Base-by-base conservation (phyloP, 1,139 yeast species). In the Geotrichum candidum region DNA sequence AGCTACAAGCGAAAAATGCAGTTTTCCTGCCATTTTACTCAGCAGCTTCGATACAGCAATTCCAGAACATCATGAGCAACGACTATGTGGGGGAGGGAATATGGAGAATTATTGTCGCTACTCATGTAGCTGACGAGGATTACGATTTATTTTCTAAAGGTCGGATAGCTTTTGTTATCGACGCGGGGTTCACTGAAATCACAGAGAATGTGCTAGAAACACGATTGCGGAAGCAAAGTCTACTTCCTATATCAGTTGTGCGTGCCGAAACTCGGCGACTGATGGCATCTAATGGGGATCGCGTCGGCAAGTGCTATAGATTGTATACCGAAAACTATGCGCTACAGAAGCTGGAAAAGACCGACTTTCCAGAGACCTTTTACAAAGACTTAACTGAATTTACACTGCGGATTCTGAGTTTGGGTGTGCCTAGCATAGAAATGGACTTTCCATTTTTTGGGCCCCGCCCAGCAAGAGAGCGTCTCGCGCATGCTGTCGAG, bases 301-400 rank as follows among this genome's bases (percentile, higher is more conserved):
- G 18, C 15, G 35, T 53, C 82, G 96, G 96, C 74, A 89, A 89
- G 73, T 90, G 96, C 77, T 90, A 88, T 80, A 81, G 97, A 74
- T 79, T 90, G 61, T 90, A 90, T 74, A 88, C 96, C 0, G 94
- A 88, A 70, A 91, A 87, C 71, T 95, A 96, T 1, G 88, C 88
- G 75, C 82, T 86, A 67, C 84, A 86, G 69, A 90, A 87, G 71
- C 79, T 90, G 71, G 85, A 88, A 61, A 90, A 87, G 68, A 90
- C 87, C 69, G 84, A 89, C 66, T 84, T 87, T 69, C 96, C 96
- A 0, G 96, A 89, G 76, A 87, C 89, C 68, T 79, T 87, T 70
- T 81, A 96, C 72, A 82, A 88, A 58, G 89, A 89, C 74, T 80
- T 90, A 69, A 84, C 95, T 1, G 84, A 89, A 23, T 87, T 94